Percentiles rank a stretch among this genome's conserved stretches.
Evolutionary conservation across 2,329 filamentous ascomycete species (phyloP).

Genomic region (Biscogniauxia mediterranea): DNA sequence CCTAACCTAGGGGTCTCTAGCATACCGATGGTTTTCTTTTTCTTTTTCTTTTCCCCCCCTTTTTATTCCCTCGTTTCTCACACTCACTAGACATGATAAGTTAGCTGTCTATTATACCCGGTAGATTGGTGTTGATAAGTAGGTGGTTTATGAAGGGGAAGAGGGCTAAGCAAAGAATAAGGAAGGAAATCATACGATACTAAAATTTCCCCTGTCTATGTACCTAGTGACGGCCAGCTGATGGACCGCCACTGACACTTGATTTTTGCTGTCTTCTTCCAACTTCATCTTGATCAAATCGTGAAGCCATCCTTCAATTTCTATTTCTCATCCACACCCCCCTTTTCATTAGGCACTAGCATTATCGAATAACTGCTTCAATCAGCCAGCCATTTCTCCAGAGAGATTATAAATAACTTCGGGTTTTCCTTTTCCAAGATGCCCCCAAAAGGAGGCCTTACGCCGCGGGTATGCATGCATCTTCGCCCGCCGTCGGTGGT

Average conservation of each 20-base stretch:
- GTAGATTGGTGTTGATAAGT: no score
- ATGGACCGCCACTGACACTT: neutral
- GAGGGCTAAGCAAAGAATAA: neutral
- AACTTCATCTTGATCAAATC: neutral
- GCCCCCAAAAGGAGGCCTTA: constrained; percentile 21
- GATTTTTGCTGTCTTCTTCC: neutral
- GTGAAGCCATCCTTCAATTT: neutral
- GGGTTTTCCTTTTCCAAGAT: constrained; percentile 6
- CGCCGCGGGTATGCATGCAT: constrained; percentile 18
- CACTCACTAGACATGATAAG: no score
- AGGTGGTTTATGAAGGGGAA: no score
- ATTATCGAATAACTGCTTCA: no score
- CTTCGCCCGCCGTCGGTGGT: neutral
- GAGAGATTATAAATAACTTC: neutral
- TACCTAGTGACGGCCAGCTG: neutral
- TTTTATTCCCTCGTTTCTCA: no score
- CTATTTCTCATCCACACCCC: neutral
- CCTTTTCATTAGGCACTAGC: no score
- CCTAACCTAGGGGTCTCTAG: no score
- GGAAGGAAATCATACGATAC: neutral
- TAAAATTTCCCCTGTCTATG: neutral
- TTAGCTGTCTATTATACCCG: no score
- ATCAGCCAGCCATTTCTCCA: no score
- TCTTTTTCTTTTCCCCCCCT: no score
- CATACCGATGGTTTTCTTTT: no score